phyloP scores from a whole-genome alignment of 768 basidiomycete genomes.

The Filobasidium wieringae region DNA sequence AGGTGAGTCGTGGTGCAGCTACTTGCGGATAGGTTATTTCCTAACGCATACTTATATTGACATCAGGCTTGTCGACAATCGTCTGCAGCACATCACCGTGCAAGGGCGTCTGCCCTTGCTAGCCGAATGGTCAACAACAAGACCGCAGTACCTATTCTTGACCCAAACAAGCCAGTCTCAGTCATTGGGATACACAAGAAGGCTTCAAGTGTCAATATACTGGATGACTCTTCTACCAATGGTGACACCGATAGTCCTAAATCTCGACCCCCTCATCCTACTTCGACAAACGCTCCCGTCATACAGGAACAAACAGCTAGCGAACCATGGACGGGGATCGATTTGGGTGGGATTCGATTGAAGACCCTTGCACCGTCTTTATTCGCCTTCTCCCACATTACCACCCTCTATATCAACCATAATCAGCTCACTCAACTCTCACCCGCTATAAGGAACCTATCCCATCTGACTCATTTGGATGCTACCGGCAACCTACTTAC shows the following conservation, averaged over 20 bases:
- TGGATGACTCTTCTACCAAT: slow-evolving; percentile 25
- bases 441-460: slow-evolving; percentile 67
- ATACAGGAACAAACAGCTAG: slow-evolving; percentile 48
- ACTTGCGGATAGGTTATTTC: slow-evolving; percentile 5
- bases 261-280: slow-evolving; percentile 46
- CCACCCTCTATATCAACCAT: slow-evolving; percentile 91
- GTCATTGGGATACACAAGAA: slow-evolving; percentile 40
- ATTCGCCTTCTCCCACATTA: slow-evolving; percentile 79
- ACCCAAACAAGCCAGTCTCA: slow-evolving; percentile 53
- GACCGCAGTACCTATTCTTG: slow-evolving; percentile 83
- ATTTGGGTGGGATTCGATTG: slow-evolving; percentile 90
- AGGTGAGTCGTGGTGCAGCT: slow-evolving; percentile 49
- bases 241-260: slow-evolving; percentile 31
- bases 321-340: slow-evolving; percentile 66
- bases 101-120: slow-evolving; percentile 87
- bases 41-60: slow-evolving; percentile 12
- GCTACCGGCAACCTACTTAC: slow-evolving; percentile 75
- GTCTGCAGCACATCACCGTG: slow-evolving; percentile 83
- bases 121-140: slow-evolving; percentile 58
- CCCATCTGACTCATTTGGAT: slow-evolving; percentile 79
- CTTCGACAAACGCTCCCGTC: slow-evolving; percentile 63
- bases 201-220: slow-evolving; percentile 42
- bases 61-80: slow-evolving; percentile 70
- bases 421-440: slow-evolving; percentile 70
- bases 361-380: slow-evolving; percentile 76